phyloP scores from a whole-genome alignment of 768 basidiomycete genomes.

The Mycena latifolia region DNA sequence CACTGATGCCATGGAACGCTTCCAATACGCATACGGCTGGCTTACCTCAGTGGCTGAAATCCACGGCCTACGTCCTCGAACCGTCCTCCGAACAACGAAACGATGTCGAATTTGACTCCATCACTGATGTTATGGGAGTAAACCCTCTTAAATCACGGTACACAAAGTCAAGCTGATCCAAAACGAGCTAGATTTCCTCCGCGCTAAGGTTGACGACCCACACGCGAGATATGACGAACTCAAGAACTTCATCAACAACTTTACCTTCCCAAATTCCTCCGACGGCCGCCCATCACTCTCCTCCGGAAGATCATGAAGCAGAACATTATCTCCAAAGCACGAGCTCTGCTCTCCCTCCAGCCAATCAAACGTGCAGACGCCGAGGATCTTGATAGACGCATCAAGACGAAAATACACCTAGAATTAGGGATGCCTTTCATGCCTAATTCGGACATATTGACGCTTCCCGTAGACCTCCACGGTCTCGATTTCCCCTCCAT shows the following conservation, averaged over 20 bases:
- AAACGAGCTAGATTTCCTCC: conserved; percentile 39
- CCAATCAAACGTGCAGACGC: conserved; percentile 36
- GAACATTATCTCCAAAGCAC: conserved; percentile 32
- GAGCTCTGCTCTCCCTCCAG: conserved; percentile 39
- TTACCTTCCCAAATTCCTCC: conserved; percentile 36
- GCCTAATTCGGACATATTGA: conserved; percentile 17
- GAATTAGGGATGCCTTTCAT: conserved; percentile 41
- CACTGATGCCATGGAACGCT: conserved; percentile 3
- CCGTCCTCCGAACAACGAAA: not conserved
- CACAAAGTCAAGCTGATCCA: conserved; percentile 21
- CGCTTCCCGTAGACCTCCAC: conserved; percentile 23
- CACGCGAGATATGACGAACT: conserved; percentile 30
- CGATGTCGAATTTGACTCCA: conserved; percentile 14
- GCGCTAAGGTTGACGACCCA: no score
- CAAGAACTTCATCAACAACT: conserved; percentile 34
- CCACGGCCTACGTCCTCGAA: conserved; percentile 29
- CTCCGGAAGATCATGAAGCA: no score
- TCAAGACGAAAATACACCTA: conserved; percentile 36
- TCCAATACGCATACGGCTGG: conserved; percentile 44
- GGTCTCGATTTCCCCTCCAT: conserved; percentile 43
- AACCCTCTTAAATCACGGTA: conserved; percentile 23
- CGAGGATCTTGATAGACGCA: no score
- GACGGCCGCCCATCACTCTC: conserved; percentile 35
- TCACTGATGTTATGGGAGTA: conserved; percentile 2
- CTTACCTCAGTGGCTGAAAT: conserved; percentile 40